Evolutionary conservation across 169 alveolate species (phyloP), one percentile per base, ranked within the genome.

Genomic region (Hepatocystis sp.): DNA sequence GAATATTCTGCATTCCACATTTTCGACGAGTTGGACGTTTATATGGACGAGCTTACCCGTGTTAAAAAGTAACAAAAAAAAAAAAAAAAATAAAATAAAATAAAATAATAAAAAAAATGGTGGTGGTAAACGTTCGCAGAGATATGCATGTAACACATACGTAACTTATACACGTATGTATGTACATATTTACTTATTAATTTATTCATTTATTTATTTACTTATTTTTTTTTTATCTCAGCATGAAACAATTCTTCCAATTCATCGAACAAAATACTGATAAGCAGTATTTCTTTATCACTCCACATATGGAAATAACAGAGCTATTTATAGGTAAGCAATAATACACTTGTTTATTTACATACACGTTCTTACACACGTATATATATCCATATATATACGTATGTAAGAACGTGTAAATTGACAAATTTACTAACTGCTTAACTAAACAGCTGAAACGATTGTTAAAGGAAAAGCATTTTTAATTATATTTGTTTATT

Each of bases 11-110:
- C 93, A 4, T 90, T 90, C 51, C 93, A 90, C 49, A 78, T 90
- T 10, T 90, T 90, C 63, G 93, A 90, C 23, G 93, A 90, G 21
- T 90, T 90, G 11, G 93, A 90, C 49, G 93, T 90, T 10, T 90
- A 90, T 56, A 90, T 90, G 93, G 93, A 90, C 60, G 93, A 90
- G 46, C 85, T 68, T 30, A 78, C 92, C 19, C 78, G 93, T 8
- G 88, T 90, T 51, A 90, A 78, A 25, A 90, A 71, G 86, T 71
- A n/a, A n/a, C n/a, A 23, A 52, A 52, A 36, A 36, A 36, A 8
- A 53, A 53, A 51, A 17, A 51, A 53, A 53, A 25, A 15, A 53
- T 25, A 1, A 52, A 0, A 52, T 7, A 23, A 39, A 0, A 23
- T 2, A 53, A 32, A 23, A 15, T 32, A n/a, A 8, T 19, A 27